Evolutionary conservation across 345 rosid species (phyloP).

Genomic region (Dipteronia dyeriana): DNA sequence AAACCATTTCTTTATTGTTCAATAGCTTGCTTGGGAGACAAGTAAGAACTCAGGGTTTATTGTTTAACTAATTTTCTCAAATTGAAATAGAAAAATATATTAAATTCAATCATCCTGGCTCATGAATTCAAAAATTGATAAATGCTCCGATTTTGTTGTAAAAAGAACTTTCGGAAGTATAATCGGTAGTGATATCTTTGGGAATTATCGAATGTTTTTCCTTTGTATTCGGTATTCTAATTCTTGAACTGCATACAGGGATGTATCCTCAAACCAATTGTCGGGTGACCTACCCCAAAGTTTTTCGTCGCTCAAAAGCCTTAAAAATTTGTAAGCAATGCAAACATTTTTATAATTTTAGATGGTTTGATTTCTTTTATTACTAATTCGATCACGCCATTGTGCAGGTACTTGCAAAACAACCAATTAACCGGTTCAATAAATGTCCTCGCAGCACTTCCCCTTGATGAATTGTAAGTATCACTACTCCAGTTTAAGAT

Average conservation of each 20-base stretch:
- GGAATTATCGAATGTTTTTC: not conserved
- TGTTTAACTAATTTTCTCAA: not conserved
- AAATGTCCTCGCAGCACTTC: constrained; percentile 65
- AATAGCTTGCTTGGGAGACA: not conserved
- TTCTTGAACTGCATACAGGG: constrained; percentile 50
- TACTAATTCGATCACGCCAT: constrained; percentile 11
- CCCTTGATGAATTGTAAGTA: constrained; percentile 78
- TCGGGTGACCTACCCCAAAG: constrained; percentile 74
- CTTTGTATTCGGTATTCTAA: constrained; percentile 21
- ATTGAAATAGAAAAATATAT: not conserved
- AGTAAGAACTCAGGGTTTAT: not conserved
- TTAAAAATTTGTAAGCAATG: constrained; percentile 60
- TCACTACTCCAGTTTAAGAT: not conserved
- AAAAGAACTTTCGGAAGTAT: not conserved
- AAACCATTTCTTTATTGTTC: not conserved
- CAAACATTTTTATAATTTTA: not conserved
- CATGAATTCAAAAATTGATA: not conserved
- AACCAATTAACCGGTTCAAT: constrained; percentile 75
- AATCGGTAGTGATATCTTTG: not conserved
- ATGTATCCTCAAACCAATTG: constrained; percentile 73
- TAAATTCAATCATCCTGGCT: not conserved
- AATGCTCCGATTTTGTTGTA: not conserved
- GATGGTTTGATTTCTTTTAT: not conserved
- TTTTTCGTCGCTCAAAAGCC: constrained; percentile 58
- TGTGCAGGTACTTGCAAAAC: constrained; percentile 66